Evolutionary conservation across 352 stramenopile species (phyloP).

Genomic region (Globisporangium cystogenes): DNA sequence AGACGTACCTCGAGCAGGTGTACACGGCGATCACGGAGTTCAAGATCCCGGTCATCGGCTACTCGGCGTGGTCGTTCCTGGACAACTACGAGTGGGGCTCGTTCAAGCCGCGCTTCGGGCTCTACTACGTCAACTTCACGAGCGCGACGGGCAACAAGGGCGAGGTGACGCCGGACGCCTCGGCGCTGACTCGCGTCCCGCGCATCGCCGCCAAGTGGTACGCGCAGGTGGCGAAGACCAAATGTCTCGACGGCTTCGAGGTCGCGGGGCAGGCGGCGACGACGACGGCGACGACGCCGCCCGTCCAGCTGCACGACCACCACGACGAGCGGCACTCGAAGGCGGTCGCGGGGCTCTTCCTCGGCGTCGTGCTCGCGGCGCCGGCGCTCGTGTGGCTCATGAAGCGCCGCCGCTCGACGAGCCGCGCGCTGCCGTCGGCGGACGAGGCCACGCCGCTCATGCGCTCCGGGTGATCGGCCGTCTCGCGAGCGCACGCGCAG

Average conservation of each 20-base stretch:
- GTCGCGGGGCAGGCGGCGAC: not conserved
- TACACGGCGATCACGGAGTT: constrained; percentile 49
- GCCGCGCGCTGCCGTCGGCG: not conserved
- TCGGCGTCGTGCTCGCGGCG: constrained; percentile 3
- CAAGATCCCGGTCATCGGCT: constrained; percentile 81
- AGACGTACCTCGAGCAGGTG: constrained; percentile 48
- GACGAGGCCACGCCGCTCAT: constrained; percentile 12
- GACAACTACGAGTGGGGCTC: constrained; percentile 93
- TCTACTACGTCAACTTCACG: constrained; percentile 1
- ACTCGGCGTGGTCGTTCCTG: constrained; percentile 92
- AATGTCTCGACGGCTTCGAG: constrained; percentile 40
- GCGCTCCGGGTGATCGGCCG: too few relatives aligned
- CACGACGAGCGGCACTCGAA: not conserved
- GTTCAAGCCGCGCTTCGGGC: constrained; percentile 42
- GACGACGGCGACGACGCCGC: not conserved
- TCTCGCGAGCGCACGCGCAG: too few relatives aligned
- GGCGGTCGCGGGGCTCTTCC: not conserved
- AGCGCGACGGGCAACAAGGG: constrained; percentile 19
- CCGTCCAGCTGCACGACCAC: not conserved
- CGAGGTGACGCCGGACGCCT: constrained; percentile 15
- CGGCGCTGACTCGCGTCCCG: constrained; percentile 29
- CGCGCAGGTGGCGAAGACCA: constrained; percentile 40
- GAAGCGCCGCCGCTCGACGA: constrained; percentile 8
- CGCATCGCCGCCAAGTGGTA: constrained; percentile 56
- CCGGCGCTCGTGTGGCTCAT: constrained; percentile 14